These are phyloP conservation scores for Xylaria hypoxylon DNA, from an alignment of 2,329 filamentous ascomycete genomes.

Conservation along the genomic window DNA sequence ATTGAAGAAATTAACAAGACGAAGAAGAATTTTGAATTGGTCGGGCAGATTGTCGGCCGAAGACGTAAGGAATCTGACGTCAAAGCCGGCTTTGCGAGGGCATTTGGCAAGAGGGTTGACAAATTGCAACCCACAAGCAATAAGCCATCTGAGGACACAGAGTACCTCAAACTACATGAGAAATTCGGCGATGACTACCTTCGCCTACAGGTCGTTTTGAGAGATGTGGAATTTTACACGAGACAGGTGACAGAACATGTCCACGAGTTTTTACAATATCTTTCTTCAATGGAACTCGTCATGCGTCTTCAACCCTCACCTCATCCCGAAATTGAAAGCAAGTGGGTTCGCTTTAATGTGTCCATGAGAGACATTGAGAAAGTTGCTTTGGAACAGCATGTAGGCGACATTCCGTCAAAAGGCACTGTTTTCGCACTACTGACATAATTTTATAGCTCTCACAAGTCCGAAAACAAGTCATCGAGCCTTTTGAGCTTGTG, in stretches of 20 bases:
- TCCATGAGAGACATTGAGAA: slow-evolving; percentile 88
- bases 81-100: slow-evolving; percentile 84
- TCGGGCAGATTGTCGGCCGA: slow-evolving; percentile 86
- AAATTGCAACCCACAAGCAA: slow-evolving; percentile 76
- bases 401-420: slow-evolving; percentile 57
- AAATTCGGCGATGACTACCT: slow-evolving; percentile 94
- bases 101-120: slow-evolving; percentile 89
- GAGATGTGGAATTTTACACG: slow-evolving; percentile 94
- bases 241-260: slow-evolving; percentile 84
- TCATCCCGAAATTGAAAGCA: slow-evolving; percentile 88
- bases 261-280: slow-evolving; percentile 81
- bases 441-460: slow-evolving; percentile 57
- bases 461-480: slow-evolving; percentile 82
- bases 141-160: slow-evolving; percentile 78
- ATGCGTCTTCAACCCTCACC: slow-evolving; percentile 78
- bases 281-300: slow-evolving; percentile 84
- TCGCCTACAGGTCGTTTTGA: slow-evolving; percentile 88
- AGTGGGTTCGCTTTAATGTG: slow-evolving; percentile 92
- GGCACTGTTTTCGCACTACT: slow-evolving; percentile 36
- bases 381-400: slow-evolving; percentile 85
- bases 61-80: slow-evolving; percentile 92
- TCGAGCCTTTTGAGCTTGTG: slow-evolving; percentile 83
- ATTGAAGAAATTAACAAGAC: slow-evolving; percentile 92
- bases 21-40: slow-evolving; percentile 93
- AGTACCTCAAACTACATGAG: slow-evolving; percentile 83